These are phyloP conservation scores for Sporothrix brasiliensis DNA, from an alignment of 2,329 filamentous ascomycete genomes.

Conservation along the genomic window DNA sequence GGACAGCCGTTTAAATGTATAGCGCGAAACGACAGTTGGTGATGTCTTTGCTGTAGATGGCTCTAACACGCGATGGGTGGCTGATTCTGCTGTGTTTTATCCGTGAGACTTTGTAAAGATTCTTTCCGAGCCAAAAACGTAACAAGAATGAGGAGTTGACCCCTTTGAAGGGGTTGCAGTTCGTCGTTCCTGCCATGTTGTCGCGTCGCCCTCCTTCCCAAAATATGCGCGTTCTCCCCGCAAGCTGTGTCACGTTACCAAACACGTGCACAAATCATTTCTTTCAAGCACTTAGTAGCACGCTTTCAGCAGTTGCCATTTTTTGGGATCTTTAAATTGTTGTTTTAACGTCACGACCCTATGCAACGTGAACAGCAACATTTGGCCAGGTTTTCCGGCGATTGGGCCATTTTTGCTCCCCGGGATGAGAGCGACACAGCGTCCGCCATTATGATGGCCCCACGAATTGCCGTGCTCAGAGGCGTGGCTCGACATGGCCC, in stretches of 20 bases:
- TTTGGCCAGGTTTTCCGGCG: not conserved
- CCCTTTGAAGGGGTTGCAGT: not conserved
- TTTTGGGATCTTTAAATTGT: conserved; percentile 12
- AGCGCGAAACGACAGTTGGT: not conserved
- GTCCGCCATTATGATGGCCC: conserved; percentile 37
- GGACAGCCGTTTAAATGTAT: not conserved
- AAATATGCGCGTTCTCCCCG: conserved; percentile 21
- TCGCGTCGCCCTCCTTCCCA: conserved; percentile 9
- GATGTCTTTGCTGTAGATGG: not conserved
- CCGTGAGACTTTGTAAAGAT: not conserved
- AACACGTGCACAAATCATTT: conserved; percentile 9
- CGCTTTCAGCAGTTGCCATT: conserved; percentile 2
- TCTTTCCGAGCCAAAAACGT: not conserved
- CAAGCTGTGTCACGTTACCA: conserved; percentile 29
- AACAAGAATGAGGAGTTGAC: conserved; percentile 3
- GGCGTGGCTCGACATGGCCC: conserved; percentile 30
- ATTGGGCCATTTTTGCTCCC: not conserved
- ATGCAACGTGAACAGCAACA: not conserved
- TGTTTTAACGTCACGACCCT: not conserved
- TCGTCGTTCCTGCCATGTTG: conserved; percentile 5
- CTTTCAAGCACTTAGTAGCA: not conserved
- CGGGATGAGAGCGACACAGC: conserved; percentile 37
- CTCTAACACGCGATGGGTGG: not conserved
- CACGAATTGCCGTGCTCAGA: conserved; percentile 37
- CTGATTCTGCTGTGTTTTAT: not conserved